phyloP scores from a whole-genome alignment of 2,329 filamentous ascomycete genomes.

The Aspergillus felis region DNA sequence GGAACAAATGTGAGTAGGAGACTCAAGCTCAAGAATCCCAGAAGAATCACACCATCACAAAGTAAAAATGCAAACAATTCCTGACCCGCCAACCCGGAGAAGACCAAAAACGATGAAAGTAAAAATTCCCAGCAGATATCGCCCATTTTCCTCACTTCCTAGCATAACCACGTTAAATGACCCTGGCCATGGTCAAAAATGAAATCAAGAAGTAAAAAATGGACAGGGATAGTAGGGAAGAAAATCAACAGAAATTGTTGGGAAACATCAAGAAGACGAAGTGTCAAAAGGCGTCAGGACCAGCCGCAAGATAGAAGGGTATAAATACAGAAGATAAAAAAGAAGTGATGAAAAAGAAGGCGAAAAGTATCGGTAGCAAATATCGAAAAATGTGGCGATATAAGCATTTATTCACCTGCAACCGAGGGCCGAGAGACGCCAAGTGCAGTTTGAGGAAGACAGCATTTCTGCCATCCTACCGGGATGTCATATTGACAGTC shows the following conservation, averaged over 20 bases:
- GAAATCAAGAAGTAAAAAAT: constrained; percentile 17
- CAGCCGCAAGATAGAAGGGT: constrained; percentile 33
- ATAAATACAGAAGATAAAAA: constrained; percentile 19
- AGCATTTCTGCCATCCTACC: neutral
- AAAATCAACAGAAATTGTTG: constrained; percentile 21
- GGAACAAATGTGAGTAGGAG: constrained; percentile 6
- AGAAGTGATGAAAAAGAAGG: constrained; percentile 1
- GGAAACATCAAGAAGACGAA: constrained; percentile 28
- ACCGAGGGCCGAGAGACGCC: neutral
- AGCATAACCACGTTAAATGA: constrained; percentile 39
- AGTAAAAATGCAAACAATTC: constrained; percentile 21
- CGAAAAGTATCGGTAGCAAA: neutral
- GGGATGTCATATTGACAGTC: neutral
- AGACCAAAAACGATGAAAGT: constrained; percentile 36
- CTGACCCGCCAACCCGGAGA: constrained; percentile 34
- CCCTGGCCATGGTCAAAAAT: constrained; percentile 21
- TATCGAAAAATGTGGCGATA: constrained; percentile 2
- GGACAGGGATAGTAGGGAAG: constrained; percentile 15
- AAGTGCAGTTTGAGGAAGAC: neutral
- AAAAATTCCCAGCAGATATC: constrained; percentile 24
- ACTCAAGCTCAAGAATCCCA: constrained; percentile 5
- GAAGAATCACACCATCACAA: constrained; percentile 17
- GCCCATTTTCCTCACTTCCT: constrained; percentile 37
- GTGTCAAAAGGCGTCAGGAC: constrained; percentile 31
- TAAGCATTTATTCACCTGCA: constrained; percentile 12